phyloP scores from a whole-genome alignment of 1,284 basidiomycete species.

The Rhodotorula sp. region DNA sequence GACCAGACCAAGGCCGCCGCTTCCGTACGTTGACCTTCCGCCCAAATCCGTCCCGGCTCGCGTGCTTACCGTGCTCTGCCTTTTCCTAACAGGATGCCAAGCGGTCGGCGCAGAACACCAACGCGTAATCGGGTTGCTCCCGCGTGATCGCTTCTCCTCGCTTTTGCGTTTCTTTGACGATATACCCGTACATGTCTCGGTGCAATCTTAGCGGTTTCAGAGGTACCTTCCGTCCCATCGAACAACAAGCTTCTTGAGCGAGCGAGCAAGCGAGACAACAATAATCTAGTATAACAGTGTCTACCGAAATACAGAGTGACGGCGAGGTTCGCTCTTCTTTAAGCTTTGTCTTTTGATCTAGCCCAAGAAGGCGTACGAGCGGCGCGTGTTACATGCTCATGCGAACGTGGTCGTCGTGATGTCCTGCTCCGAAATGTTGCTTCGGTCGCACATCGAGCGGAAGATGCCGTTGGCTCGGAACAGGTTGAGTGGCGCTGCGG shows the following conservation, averaged over 20 bases:
- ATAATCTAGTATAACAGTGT: not conserved
- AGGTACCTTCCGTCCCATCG: too few species aligned
- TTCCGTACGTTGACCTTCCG: not conserved
- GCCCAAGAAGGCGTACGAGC: not conserved
- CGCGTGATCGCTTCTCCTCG: not conserved
- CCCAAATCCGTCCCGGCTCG: too few species aligned
- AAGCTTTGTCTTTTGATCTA: not conserved
- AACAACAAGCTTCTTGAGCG: not conserved
- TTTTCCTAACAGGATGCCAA: constrained; percentile 3
- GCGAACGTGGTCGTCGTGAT: constrained; percentile 10
- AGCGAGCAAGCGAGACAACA: not conserved
- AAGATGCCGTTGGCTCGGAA: constrained; percentile 36
- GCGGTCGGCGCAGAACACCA: not conserved
- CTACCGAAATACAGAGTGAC: not conserved
- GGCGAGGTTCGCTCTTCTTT: not conserved
- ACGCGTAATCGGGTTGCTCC: not conserved
- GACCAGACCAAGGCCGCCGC: constrained; percentile 3
- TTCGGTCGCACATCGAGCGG: constrained; percentile 35
- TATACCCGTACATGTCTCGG: constrained; percentile 6
- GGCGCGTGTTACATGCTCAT: not conserved
- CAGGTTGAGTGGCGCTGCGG: constrained; percentile 31
- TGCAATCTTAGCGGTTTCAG: not conserved
- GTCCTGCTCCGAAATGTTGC: constrained; percentile 33
- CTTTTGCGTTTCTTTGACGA: not conserved
- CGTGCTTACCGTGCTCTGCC: not conserved